Evolutionary conservation across 371 early-diverging fungal genomes (phyloP), one percentile per base, ranked within the genome.

Genomic region (Ordospora pajunii): DNA sequence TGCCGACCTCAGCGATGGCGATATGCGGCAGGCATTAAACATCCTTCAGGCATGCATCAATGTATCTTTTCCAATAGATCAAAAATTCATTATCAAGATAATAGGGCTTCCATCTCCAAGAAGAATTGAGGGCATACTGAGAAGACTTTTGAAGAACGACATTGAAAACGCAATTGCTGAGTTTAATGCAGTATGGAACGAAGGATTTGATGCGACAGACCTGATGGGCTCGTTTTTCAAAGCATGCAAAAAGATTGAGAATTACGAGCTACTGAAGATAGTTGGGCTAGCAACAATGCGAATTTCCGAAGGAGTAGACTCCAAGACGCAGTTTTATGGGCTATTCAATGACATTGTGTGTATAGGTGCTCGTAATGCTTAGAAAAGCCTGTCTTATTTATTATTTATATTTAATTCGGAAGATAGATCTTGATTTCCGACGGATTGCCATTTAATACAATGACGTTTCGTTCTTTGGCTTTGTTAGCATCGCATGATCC

Each of bases 11-110:
- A 89, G 93, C 7, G 96, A 96, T 71, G 97, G 99, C 23, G 99
- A 98, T 84, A 92, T 97, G 92, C 89, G 99, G 44, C 95, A 95
- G 86, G 95, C 93, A 1, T 87, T 98, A 79, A 96, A 96, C 83
- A 93, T 94, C 75, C 86, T 98, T 67, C 97, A 97, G 82, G 88
- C 49, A 5, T 50, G 63, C 58, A 37, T 69, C 2, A 50, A 46
- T 8, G n/a, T 25, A 25, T 46, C 23, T 0, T 17, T 49, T 9
- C 17, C 17, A 0, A 43, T 80, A 44, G 52, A 44, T 54, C 73
- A 70, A 10, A 50, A 76, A 11, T 52, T 64, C 37, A 53, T 81
- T 50, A 37, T 66, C 27, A 62, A 78, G 46, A 51, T 82, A 44
- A 78, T 78, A 40, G 83, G 83, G 3, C 25, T 62, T 21, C 83